Percentiles rank a stretch among this genome's conserved stretches.
phyloP scores from a whole-genome alignment of 805 yeast species.

The Myxozyma mucilagina region DNA sequence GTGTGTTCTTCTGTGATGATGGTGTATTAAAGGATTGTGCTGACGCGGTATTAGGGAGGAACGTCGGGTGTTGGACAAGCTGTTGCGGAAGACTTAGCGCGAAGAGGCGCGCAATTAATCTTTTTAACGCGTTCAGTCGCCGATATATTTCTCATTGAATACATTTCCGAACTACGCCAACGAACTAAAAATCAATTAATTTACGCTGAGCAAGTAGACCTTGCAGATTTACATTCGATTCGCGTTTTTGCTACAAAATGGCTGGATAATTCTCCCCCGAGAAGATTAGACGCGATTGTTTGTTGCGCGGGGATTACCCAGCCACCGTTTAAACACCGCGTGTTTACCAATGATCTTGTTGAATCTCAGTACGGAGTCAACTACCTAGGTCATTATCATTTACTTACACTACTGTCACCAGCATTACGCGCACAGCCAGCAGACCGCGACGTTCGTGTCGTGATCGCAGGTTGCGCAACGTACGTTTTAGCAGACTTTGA shows the following conservation, averaged over 20 bases:
- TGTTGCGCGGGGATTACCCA: slow-evolving; percentile 83
- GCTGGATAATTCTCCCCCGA: slow-evolving; percentile 87
- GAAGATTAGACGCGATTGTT: slow-evolving; percentile 85
- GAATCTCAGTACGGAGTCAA: slow-evolving; percentile 84
- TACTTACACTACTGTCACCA: slow-evolving; percentile 78
- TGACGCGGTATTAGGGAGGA: slow-evolving; percentile 59
- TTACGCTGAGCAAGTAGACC: slow-evolving; percentile 88
- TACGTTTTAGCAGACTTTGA: slow-evolving; percentile 73
- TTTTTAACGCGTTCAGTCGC: slow-evolving; percentile 62
- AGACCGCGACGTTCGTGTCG: slow-evolving; percentile 85
- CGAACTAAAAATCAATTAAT: slow-evolving; percentile 69
- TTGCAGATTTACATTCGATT: slow-evolving; percentile 68
- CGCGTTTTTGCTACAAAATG: slow-evolving; percentile 91
- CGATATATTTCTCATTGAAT: slow-evolving; percentile 78
- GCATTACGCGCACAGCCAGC: slow-evolving; percentile 86
- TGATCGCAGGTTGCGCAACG: slow-evolving; percentile 75
- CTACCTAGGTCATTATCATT: slow-evolving; percentile 77
- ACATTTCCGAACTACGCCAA: slow-evolving; percentile 73
- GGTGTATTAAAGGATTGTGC: too few relatives aligned
- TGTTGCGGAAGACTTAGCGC: slow-evolving; percentile 71
- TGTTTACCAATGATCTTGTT: slow-evolving; percentile 73
- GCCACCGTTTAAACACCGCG: slow-evolving; percentile 69
- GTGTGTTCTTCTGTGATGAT: slow-evolving; percentile 8
- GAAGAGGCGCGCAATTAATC: slow-evolving; percentile 82
- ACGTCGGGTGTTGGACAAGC: slow-evolving; percentile 88